Evolutionary conservation across 257 asterid genomes (phyloP).

Genomic region (Rubia yunnanensis): DNA sequence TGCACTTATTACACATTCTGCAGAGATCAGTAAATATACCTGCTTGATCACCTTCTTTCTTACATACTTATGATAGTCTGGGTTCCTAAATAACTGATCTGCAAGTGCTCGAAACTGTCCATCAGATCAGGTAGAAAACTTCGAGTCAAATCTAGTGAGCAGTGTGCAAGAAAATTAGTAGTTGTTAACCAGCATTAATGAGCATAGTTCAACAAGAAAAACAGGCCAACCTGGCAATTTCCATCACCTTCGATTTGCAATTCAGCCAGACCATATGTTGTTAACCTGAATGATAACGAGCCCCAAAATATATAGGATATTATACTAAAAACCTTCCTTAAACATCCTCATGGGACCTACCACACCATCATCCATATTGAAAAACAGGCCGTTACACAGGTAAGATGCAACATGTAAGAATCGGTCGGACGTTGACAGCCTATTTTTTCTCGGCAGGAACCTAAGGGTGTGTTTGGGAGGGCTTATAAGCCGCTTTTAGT

Average conservation of each 20-base stretch:
- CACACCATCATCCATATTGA: not conserved
- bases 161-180: constrained; percentile 7
- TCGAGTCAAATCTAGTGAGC: not conserved
- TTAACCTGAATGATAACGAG: constrained; percentile 39
- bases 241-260: constrained; percentile 94
- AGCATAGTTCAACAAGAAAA: constrained; percentile 1
- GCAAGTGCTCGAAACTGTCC: constrained; percentile 91
- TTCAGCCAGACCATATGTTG: constrained; percentile 78
- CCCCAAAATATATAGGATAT: not conserved
- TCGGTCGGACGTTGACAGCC: not conserved
- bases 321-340: not conserved
- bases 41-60: constrained; percentile 76
- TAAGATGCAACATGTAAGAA: not conserved
- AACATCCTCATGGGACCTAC: not conserved
- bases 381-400: not conserved
- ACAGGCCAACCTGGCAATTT: constrained; percentile 81
- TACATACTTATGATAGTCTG: constrained; percentile 70
- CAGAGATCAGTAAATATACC: constrained; percentile 27
- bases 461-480: too few species aligned
- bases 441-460: not conserved
- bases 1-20: not conserved
- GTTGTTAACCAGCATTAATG: constrained; percentile 2
- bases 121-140: constrained; percentile 1
- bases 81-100: constrained; percentile 75
- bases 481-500: too few species aligned